These are phyloP conservation scores for Phaeosphaeria sp. DNA, from an alignment of 2,329 filamentous ascomycete genomes.

Conservation along the genomic window DNA sequence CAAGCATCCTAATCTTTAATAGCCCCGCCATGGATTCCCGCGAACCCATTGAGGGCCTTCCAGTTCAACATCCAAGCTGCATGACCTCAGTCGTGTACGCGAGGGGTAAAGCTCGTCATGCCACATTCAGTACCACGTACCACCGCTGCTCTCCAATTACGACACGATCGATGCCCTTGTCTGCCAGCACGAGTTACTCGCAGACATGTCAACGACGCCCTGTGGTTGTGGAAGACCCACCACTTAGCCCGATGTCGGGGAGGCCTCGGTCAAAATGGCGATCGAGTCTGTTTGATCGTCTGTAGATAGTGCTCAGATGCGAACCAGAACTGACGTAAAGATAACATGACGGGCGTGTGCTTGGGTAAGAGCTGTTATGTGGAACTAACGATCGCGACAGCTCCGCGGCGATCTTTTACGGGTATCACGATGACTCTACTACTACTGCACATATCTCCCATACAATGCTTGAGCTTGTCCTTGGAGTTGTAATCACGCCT, in stretches of 20 bases:
- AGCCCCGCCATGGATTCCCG: not conserved
- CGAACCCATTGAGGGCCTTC: not conserved
- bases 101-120: not conserved
- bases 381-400: no score
- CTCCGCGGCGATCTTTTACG: not conserved
- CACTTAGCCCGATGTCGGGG: not conserved
- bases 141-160: not conserved
- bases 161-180: not conserved
- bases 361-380: not conserved
- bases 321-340: not conserved
- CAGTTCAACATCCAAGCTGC: not conserved
- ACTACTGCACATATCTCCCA: not conserved
- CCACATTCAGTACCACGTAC: not conserved
- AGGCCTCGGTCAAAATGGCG: not conserved
- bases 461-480: not conserved
- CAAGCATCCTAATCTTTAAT: not conserved
- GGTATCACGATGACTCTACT: no score
- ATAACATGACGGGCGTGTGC: not conserved
- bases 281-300: no score
- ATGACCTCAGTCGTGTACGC: not conserved
- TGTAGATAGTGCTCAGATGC: no score
- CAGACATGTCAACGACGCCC: not conserved
- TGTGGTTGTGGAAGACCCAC: not conserved
- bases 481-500: constrained; percentile 21
- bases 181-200: not conserved